Conservation (phyloP, 345 rosid genomes). For the Hypericum perforatum region DNA sequence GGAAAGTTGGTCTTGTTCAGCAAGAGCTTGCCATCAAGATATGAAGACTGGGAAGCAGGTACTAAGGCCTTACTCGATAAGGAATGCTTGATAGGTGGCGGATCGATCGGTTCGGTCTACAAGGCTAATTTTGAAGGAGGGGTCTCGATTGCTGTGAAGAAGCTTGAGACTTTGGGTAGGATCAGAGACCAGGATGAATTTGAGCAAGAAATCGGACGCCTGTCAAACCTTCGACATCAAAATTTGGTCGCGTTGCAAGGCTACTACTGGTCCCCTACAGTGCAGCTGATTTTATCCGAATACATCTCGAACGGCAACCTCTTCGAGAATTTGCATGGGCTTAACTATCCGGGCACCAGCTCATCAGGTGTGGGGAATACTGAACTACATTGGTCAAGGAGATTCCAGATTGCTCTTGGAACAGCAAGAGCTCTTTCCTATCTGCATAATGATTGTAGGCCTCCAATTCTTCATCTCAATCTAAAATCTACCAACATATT, state of each 20-base stretch:
- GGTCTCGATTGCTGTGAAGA: constrained; percentile 83
- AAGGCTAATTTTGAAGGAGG: constrained; percentile 80
- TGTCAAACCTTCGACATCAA: constrained; percentile 60
- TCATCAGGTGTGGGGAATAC: constrained; percentile 46
- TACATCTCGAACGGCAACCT: constrained; percentile 67
- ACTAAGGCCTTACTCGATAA: constrained; percentile 87
- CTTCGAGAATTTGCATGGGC: constrained; percentile 64
- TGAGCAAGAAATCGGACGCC: constrained; percentile 73
- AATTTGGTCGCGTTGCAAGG: constrained; percentile 83
- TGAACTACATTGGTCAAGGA: constrained; percentile 65
- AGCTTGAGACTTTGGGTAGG: constrained; percentile 78
- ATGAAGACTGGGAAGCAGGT: constrained; percentile 96
- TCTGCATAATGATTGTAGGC: constrained; percentile 86
- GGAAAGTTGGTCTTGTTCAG: constrained; percentile 93
- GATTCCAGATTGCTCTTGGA: constrained; percentile 82
- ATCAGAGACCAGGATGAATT: constrained; percentile 87
- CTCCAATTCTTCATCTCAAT: constrained; percentile 85
- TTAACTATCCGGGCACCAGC: constrained; percentile 48
- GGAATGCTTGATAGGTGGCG: constrained; percentile 72
- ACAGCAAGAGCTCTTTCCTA: constrained; percentile 81
- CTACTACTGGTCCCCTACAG: constrained; percentile 76
- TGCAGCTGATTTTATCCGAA: constrained; percentile 74
- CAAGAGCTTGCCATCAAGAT: constrained; percentile 80
- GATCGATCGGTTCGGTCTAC: constrained; percentile 84
- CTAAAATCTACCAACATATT: constrained; percentile 84